phyloP scores from a whole-genome alignment of 1,284 basidiomycete species.

The Neonothopanus nambi region DNA sequence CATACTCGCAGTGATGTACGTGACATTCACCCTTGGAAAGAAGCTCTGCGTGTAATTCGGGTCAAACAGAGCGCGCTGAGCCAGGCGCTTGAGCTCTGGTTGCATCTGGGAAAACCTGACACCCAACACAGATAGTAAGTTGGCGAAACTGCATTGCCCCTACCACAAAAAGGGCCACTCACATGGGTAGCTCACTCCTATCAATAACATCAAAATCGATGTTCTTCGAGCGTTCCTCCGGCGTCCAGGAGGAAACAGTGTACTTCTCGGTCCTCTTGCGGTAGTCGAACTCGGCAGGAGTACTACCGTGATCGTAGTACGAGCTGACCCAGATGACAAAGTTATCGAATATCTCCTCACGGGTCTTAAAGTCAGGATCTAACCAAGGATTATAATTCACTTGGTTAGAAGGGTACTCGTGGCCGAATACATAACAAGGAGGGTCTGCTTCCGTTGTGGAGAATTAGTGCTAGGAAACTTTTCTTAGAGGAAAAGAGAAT shows the following conservation, averaged over 20 bases:
- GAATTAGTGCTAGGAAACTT: no score
- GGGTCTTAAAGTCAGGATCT: constrained; percentile 4
- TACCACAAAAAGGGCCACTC: no score
- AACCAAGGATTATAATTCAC: constrained; percentile 21
- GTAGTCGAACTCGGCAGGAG: not conserved
- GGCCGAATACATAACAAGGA: constrained; percentile 28
- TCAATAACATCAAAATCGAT: constrained; percentile 20
- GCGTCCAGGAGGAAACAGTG: constrained; percentile 24
- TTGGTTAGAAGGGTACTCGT: constrained; percentile 16
- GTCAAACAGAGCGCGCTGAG: constrained; percentile 26
- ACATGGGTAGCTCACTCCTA: constrained; percentile 25
- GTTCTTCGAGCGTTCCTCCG: constrained; percentile 22
- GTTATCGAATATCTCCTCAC: constrained; percentile 21
- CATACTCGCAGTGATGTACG: constrained; percentile 22
- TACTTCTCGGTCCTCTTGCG: constrained; percentile 15
- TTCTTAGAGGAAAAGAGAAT: no score
- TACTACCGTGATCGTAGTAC: constrained; percentile 27
- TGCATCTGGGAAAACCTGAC: constrained; percentile 26
- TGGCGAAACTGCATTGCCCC: no score
- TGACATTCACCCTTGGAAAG: constrained; percentile 26
- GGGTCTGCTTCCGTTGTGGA: no score
- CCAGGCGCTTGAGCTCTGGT: constrained; percentile 17
- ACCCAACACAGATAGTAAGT: no score
- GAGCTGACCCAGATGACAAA: constrained; percentile 30
- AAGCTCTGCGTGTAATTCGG: constrained; percentile 17